phyloP scores from a whole-genome alignment of 2,329 filamentous ascomycete species.

The Aspergillus sp. region DNA sequence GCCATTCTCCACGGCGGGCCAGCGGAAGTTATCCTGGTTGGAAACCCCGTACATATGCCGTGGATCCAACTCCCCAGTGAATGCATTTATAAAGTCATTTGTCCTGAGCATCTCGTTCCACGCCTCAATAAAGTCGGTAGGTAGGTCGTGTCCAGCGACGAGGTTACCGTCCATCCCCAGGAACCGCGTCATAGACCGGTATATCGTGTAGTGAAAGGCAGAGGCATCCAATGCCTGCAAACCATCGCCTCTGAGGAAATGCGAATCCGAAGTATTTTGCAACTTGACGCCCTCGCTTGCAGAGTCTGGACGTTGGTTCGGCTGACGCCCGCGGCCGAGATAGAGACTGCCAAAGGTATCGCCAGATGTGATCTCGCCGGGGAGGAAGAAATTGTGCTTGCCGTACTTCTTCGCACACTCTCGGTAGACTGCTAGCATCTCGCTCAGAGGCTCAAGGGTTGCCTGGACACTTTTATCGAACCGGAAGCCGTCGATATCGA shows the following conservation, averaged over 20 bases:
- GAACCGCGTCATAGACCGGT: slow-evolving; percentile 62
- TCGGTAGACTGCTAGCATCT: slow-evolving; percentile 58
- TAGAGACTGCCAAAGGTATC: slow-evolving; percentile 62
- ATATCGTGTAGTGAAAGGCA: slow-evolving; percentile 64
- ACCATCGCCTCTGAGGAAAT: slow-evolving; percentile 55
- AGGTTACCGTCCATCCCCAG: slow-evolving; percentile 61
- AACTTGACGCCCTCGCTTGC: slow-evolving; percentile 45
- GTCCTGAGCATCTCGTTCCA: slow-evolving; percentile 60
- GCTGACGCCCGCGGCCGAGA: slow-evolving; percentile 61
- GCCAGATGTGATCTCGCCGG: slow-evolving; percentile 64
- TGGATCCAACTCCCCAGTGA: slow-evolving; percentile 62
- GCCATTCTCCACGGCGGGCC: slow-evolving; percentile 60
- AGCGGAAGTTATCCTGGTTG: slow-evolving; percentile 67
- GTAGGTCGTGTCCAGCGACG: slow-evolving; percentile 54
- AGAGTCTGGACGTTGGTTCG: slow-evolving; percentile 52
- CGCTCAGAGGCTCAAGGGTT: slow-evolving; percentile 61
- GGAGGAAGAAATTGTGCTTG: slow-evolving; percentile 64
- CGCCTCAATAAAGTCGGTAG: slow-evolving; percentile 54
- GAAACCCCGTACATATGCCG: slow-evolving; percentile 65
- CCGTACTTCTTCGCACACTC: slow-evolving; percentile 56
- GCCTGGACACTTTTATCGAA: slow-evolving; percentile 67
- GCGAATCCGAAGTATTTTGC: slow-evolving; percentile 44
- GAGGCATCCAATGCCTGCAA: slow-evolving; percentile 58
- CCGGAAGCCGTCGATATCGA: slow-evolving; percentile 68
- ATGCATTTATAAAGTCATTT: slow-evolving; percentile 61